phyloP scores from a whole-genome alignment of 805 yeast genomes.

The Ogataea nakhonphanomensis region DNA sequence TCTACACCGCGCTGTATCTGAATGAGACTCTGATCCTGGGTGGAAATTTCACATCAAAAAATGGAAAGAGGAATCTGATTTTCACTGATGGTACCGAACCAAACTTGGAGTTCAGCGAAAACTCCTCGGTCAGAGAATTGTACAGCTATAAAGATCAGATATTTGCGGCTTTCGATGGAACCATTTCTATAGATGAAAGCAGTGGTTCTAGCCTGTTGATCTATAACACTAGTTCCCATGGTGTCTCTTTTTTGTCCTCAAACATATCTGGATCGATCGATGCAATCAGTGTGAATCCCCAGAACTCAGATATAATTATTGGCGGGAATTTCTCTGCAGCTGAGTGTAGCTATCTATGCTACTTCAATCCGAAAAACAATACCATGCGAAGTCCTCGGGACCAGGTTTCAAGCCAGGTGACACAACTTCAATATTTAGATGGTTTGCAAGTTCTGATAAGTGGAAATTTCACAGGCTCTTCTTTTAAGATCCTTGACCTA shows the following conservation, averaged over 20 bases:
- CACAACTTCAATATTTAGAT: constrained; percentile 47
- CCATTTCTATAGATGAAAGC: constrained; percentile 22
- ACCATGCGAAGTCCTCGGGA: constrained; percentile 49
- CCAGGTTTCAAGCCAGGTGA: constrained; percentile 49
- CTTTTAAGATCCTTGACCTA: constrained; percentile 57
- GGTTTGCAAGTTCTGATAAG: constrained; percentile 38
- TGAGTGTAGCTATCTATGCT: constrained; percentile 60
- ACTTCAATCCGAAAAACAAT: constrained; percentile 51
- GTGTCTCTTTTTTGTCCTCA: constrained; percentile 39
- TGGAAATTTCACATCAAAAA: constrained; percentile 44
- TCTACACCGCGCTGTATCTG: constrained; percentile 38
- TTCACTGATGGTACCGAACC: constrained; percentile 19
- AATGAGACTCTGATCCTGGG: constrained; percentile 52
- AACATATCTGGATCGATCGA: constrained; percentile 37
- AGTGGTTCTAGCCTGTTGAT: constrained; percentile 45
- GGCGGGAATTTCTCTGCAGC: constrained; percentile 65
- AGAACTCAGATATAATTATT: constrained; percentile 48
- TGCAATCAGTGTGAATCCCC: constrained; percentile 39
- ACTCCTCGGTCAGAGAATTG: constrained; percentile 25
- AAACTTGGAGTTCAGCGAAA: constrained; percentile 19
- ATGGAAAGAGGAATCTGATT: constrained; percentile 18
- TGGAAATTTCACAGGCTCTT: constrained; percentile 48
- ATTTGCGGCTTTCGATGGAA: constrained; percentile 45
- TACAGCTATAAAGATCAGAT: constrained; percentile 38
- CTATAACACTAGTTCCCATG: constrained; percentile 44